Conservation (phyloP, 2,329 filamentous ascomycete species). For the Botryotinia calthae region DNA sequence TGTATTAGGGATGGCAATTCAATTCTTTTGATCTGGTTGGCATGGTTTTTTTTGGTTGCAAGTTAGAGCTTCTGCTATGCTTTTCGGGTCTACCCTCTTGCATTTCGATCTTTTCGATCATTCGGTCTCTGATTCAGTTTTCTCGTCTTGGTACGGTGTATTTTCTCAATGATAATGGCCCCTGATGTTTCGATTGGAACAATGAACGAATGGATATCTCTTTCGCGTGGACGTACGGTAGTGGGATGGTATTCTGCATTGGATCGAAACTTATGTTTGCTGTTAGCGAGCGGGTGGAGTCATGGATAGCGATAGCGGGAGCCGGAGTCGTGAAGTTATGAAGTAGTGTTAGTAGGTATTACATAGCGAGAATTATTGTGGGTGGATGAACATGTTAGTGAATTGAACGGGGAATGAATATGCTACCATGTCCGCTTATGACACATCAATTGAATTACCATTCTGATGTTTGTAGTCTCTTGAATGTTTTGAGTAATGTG, state of each 20-base stretch:
- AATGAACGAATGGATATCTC: slow-evolving; percentile 8
- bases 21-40: slow-evolving; percentile 15
- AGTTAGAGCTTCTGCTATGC: slow-evolving; percentile 10
- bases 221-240: background rate
- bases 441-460: slow-evolving; percentile 14
- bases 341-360: background rate
- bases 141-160: slow-evolving; percentile 6
- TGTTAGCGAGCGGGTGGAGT: slow-evolving; percentile 10
- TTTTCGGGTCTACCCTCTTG: slow-evolving; percentile 7
- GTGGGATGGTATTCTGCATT: slow-evolving; percentile 14
- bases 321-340: background rate
- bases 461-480: background rate
- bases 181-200: slow-evolving; percentile 13
- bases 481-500: background rate
- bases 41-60: slow-evolving; percentile 16
- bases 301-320: background rate
- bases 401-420: background rate
- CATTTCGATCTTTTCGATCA: slow-evolving; percentile 2
- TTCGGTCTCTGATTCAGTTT: slow-evolving; percentile 2
- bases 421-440: background rate
- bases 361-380: slow-evolving; percentile 2
- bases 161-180: slow-evolving; percentile 11
- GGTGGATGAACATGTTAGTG: background rate
- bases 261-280: slow-evolving; percentile 14
- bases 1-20: slow-evolving; percentile 14